Percentiles rank a stretch among this genome's conserved stretches.
Conservation (phyloP, 2,329 filamentous ascomycete species). For the Cyanodermella asteris region DNA sequence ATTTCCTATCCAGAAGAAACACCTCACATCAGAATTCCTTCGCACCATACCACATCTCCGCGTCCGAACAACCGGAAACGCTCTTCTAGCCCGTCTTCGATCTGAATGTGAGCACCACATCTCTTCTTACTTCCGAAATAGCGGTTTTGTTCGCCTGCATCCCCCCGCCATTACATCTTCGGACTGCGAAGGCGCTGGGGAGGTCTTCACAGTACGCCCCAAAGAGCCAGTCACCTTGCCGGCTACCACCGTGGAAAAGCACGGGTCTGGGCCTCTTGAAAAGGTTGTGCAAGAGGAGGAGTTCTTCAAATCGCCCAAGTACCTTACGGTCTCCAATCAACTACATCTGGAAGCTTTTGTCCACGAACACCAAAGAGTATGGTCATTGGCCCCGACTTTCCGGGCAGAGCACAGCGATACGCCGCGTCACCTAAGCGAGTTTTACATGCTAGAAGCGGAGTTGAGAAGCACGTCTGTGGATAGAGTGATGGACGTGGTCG, state of each 20-base stretch:
- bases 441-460: constrained; percentile 96
- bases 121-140: constrained; percentile 50
- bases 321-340: constrained; percentile 86
- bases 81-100: constrained; percentile 58
- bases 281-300: constrained; percentile 9
- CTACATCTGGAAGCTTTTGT: constrained; percentile 83
- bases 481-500: constrained; percentile 56
- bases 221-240: constrained; percentile 11
- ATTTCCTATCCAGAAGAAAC: constrained; percentile 91
- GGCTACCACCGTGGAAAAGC: constrained; percentile 8
- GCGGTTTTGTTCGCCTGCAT: constrained; percentile 62
- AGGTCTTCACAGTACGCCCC: constrained; percentile 58
- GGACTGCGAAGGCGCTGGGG: constrained; percentile 88
- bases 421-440: constrained; percentile 81
- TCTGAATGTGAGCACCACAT: constrained; percentile 57
- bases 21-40: constrained; percentile 72
- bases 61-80: constrained; percentile 57
- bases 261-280: no score
- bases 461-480: constrained; percentile 53
- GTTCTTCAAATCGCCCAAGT: constrained; percentile 79
- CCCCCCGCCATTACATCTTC: constrained; percentile 90
- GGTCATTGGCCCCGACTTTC: constrained; percentile 85
- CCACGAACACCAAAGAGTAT: constrained; percentile 73
- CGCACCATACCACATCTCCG: constrained; percentile 76
- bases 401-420: constrained; percentile 87